These are phyloP conservation scores for Hirschfeldia incana DNA, from an alignment of 345 rosid species.

Conservation along the genomic window DNA sequence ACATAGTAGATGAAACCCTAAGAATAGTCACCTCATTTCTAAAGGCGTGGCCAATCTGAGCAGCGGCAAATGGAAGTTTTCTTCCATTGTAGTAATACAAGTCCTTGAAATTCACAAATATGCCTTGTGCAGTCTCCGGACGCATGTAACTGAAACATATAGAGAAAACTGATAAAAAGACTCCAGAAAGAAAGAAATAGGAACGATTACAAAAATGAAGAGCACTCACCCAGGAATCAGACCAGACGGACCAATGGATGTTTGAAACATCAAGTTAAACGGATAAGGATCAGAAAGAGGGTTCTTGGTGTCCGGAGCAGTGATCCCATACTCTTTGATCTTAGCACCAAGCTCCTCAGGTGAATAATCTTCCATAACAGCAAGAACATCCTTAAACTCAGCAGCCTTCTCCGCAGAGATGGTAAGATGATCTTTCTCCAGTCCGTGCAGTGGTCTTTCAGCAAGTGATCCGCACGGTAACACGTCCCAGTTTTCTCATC, in stretches of 20 bases:
- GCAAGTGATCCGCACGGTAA: constrained; percentile 87
- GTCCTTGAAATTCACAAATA: constrained; percentile 89
- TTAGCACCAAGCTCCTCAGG: constrained; percentile 75
- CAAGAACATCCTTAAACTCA: constrained; percentile 75
- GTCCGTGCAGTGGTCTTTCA: constrained; percentile 86
- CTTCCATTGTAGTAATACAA: constrained; percentile 82
- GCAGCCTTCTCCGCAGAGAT: constrained; percentile 72
- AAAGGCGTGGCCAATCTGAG: constrained; percentile 96
- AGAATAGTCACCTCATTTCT: constrained; percentile 72
- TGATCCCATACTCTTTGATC: constrained; percentile 79
- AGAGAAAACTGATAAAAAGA: background rate
- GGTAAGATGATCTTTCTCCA: constrained; percentile 80
- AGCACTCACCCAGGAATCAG: constrained; percentile 65
- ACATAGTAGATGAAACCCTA: background rate
- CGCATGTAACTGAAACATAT: constrained; percentile 70
- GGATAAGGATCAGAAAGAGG: constrained; percentile 25
- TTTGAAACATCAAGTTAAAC: constrained; percentile 92
- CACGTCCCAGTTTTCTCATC: constrained; percentile 86
- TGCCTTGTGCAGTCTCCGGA: constrained; percentile 96
- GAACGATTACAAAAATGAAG: background rate
- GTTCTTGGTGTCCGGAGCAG: constrained; percentile 81
- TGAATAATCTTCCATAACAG: constrained; percentile 77
- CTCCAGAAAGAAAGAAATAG: background rate
- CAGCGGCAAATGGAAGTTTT: constrained; percentile 95
- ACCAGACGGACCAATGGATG: constrained; percentile 97